Evolutionary conservation across 805 yeast species (phyloP), one percentile per base, ranked within the genome.

Genomic region (Starmerella sirachaensis): DNA sequence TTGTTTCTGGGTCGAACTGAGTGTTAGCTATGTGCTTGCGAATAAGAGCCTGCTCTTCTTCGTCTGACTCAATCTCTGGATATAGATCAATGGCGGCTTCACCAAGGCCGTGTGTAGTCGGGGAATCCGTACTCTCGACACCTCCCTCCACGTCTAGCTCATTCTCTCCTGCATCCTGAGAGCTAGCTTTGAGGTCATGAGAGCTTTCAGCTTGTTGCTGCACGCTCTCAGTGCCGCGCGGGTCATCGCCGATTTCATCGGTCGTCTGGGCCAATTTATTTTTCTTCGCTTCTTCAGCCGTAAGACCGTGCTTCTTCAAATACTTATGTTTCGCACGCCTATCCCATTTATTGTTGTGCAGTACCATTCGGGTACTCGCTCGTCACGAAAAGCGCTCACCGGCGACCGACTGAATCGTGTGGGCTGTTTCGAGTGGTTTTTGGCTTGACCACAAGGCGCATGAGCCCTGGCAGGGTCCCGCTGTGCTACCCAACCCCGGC

Each of bases 321-420:
- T 67, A 66, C 8, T 57, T 53, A 20, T 46, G 43, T 36, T 64
- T 68, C 6, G 72, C 70, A 31, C 59, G 61, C 26, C 60, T 55
- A 42, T 69, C 70, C 74, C 74, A 69, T 51, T 69, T 69, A 37
- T 60, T 67, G 47, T 69, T 68, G 48, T 69, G 74, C 31, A 69
- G 50, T 7, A 69, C 75, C 75, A 69, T 69, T 11, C 18, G n/a
- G n/a, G n/a, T n/a, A n/a, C n/a, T n/a, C n/a, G n/a, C n/a, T n/a
- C n/a, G n/a, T n/a, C n/a, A n/a, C n/a, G n/a, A n/a, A n/a, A n/a
- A n/a, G n/a, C n/a, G n/a, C n/a, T n/a, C n/a, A n/a, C n/a, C n/a
- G n/a, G n/a, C n/a, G n/a, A n/a, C n/a, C n/a, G n/a, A n/a, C n/a
- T n/a, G 6, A 5, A 21, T 19, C 5, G 18, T 20, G 19, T n/a